phyloP scores from a whole-genome alignment of 1,284 basidiomycete genomes.

The Melampsora abietis-canadensis region DNA sequence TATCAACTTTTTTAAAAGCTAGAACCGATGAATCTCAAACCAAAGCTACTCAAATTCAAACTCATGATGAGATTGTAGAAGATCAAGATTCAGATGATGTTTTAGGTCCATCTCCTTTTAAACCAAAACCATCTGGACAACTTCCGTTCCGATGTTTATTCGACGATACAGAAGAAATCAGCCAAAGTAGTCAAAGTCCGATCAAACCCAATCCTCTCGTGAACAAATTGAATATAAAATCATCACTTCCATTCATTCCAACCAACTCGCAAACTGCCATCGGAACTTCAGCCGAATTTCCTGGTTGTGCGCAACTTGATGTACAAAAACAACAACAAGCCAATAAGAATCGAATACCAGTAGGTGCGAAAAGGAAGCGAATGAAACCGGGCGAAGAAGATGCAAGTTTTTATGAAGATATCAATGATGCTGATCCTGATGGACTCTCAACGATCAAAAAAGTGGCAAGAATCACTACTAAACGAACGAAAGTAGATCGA shows the following conservation, averaged over 20 bases:
- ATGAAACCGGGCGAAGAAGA: constrained; percentile 25
- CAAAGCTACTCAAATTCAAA: neutral
- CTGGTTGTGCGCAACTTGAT: constrained; percentile 17
- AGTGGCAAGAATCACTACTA: neutral
- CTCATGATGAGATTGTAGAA: neutral
- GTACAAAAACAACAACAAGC: constrained; percentile 5
- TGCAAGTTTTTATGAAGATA: constrained; percentile 35
- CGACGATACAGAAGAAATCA: constrained; percentile 8
- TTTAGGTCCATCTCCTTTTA: constrained; percentile 42
- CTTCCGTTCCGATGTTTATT: constrained; percentile 24
- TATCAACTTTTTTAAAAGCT: constrained; percentile 30
- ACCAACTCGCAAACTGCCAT: neutral
- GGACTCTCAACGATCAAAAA: neutral
- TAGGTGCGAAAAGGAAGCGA: constrained; percentile 22
- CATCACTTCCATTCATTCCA: constrained; percentile 15
- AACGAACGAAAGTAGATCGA: neutral
- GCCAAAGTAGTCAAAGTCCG: constrained; percentile 8
- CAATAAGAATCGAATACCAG: constrained; percentile 5
- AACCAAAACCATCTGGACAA: constrained; percentile 14
- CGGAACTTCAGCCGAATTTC: neutral
- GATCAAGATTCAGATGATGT: constrained; percentile 27
- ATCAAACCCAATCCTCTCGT: constrained; percentile 15
- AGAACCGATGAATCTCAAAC: neutral
- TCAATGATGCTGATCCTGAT: constrained; percentile 3
- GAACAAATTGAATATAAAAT: constrained; percentile 23